Base-by-base conservation (phyloP, 257 asterid genomes). In the Cruciata laevipes region DNA sequence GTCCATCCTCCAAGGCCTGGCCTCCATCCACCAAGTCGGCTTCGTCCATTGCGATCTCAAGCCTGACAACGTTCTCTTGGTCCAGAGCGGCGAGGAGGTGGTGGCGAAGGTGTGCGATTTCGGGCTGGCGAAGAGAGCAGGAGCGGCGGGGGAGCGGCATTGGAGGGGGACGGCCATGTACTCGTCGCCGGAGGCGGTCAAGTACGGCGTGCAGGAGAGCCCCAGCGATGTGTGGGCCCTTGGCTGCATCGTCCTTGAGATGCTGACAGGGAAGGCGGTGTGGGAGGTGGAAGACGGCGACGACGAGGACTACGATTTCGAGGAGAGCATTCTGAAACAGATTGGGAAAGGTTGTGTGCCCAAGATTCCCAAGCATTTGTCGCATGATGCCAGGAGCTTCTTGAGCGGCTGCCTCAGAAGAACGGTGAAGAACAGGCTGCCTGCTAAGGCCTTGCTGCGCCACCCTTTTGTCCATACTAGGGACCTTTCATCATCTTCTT, bases 391-490 rank as follows among this genome's bases (percentile, higher is more conserved):
- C 0, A 61, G 25, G 59, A 70, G 58, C 57, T 82, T 82, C 67
- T 37, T 82, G 21, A 61, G 55, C 35, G 60, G 77, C n/a, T 79
- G 78, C 53, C 58, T 82, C 25, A 75, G 53, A 25, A 71, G 69
- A 71, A 71, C 57, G 23, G 42, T 68, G 0, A 14, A 0, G 58
- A 58, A 23, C 12, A 73, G 75, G 58, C 60, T 59, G 69, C 66
- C 77, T 7, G 69, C 72, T 16, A 66, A 74, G 20, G 67, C 73
- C 75, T 44, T 82, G 49, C 18, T 82, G 73, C 17, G 55, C 35
- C 87, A 80, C 56, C 78, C 79, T 0, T 84, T 84, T 69, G 61
- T 84, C 13, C 0, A 58, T 58, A 9, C 25, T 24, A 31, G 17
- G 23, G 7, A 53, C 27, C 60, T 53, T 20, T 20, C 12, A 53